phyloP scores from a whole-genome alignment of 2,329 filamentous ascomycete genomes.

The Aureobasidium uvarum region DNA sequence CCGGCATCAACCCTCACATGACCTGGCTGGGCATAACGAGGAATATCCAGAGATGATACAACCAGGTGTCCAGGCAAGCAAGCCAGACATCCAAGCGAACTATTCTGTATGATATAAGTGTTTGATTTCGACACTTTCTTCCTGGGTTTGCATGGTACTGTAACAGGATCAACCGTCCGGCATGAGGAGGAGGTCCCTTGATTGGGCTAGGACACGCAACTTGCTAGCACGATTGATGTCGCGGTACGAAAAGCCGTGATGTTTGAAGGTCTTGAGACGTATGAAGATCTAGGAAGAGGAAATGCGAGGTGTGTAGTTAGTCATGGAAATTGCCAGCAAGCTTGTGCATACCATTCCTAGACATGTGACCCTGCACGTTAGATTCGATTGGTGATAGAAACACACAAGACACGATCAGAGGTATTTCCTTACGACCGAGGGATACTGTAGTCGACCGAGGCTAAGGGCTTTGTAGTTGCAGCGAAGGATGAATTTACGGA shows the following conservation, averaged over 20 bases:
- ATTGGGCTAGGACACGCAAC: constrained; percentile 68
- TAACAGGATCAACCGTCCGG: constrained; percentile 57
- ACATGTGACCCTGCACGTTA: background rate
- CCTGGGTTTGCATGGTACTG: constrained; percentile 68
- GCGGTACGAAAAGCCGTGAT: constrained; percentile 65
- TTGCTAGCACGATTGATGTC: constrained; percentile 65
- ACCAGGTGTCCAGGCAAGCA: constrained; percentile 61
- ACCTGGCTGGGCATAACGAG: background rate
- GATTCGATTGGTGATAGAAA: background rate
- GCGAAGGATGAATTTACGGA: background rate
- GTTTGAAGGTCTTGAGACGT: constrained; percentile 68
- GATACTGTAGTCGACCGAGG: constrained; percentile 1
- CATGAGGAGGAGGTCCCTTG: constrained; percentile 76
- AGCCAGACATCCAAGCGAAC: constrained; percentile 67
- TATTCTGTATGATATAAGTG: constrained; percentile 72
- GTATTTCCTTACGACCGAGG: constrained; percentile 14
- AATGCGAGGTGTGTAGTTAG: background rate
- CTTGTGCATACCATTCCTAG: background rate
- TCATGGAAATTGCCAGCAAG: background rate
- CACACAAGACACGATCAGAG: background rate
- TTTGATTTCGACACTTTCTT: constrained; percentile 73
- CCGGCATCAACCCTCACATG: constrained; percentile 57
- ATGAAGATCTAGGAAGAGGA: constrained; percentile 53
- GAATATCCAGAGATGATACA: background rate
- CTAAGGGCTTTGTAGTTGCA: background rate